These are phyloP conservation scores for Tricholoma bakamatsutake DNA, from an alignment of 768 basidiomycete genomes.

Conservation along the genomic window DNA sequence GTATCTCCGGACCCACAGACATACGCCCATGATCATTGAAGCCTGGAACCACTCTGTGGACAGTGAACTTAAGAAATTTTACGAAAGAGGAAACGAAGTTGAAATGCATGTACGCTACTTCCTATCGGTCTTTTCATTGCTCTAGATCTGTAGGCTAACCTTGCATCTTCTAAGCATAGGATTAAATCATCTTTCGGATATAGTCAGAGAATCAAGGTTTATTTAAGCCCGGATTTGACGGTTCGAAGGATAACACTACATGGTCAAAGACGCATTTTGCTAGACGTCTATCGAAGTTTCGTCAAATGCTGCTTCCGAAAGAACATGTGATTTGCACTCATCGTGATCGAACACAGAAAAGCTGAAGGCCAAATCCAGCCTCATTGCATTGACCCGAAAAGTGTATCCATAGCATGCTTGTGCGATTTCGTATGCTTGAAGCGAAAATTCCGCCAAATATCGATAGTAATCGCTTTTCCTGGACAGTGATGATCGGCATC, in stretches of 20 bases:
- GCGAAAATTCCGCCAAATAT: slow-evolving; percentile 83
- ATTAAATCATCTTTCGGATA: slow-evolving; percentile 80
- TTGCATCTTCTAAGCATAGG: slow-evolving; percentile 71
- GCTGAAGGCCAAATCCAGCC: slow-evolving; percentile 84
- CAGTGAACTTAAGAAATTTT: not conserved
- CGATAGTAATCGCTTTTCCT: slow-evolving; percentile 80
- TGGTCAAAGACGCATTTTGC: slow-evolving; percentile 93
- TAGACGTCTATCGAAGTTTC: slow-evolving; percentile 52
- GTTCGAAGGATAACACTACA: slow-evolving; percentile 63
- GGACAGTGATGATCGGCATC: slow-evolving; percentile 1
- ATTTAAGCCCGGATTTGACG: slow-evolving; percentile 29
- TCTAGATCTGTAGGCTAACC: slow-evolving; percentile 19
- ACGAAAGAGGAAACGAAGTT: not conserved
- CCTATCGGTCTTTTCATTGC: not conserved
- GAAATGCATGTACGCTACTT: not conserved
- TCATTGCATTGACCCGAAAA: slow-evolving; percentile 79
- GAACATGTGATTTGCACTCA: slow-evolving; percentile 11
- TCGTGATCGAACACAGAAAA: slow-evolving; percentile 91
- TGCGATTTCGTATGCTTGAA: slow-evolving; percentile 85
- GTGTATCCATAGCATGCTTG: slow-evolving; percentile 69
- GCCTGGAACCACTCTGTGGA: not conserved
- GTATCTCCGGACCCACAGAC: slow-evolving; percentile 1
- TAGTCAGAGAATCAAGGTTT: slow-evolving; percentile 74
- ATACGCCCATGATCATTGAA: not conserved
- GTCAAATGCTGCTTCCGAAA: not conserved